These are phyloP conservation scores for Irpex lacteus DNA, from an alignment of 1,284 basidiomycete species.

Conservation along the genomic window DNA sequence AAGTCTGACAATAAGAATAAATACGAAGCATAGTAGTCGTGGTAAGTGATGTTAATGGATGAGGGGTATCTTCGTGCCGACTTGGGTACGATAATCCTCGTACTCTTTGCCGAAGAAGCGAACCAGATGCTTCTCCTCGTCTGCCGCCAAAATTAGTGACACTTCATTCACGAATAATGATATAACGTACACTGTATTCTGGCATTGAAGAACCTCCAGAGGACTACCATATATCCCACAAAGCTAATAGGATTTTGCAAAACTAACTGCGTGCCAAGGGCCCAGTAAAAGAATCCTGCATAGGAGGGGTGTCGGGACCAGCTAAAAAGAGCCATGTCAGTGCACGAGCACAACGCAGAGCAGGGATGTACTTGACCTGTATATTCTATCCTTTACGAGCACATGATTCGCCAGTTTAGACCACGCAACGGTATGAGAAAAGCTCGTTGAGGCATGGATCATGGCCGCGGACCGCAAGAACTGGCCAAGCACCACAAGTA, in stretches of 20 bases:
- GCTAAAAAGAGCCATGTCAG: constrained; percentile 37
- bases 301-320: constrained; percentile 96
- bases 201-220: constrained; percentile 86
- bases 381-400: constrained; percentile 87
- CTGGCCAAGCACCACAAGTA: constrained; percentile 72
- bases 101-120: constrained; percentile 86
- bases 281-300: constrained; percentile 98
- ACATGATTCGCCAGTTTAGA: constrained; percentile 72
- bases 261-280: constrained; percentile 90
- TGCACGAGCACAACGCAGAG: not conserved
- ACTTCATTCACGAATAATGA: not conserved
- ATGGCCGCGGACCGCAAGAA: constrained; percentile 84
- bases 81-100: constrained; percentile 60
- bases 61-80: constrained; percentile 75
- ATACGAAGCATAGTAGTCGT: not conserved
- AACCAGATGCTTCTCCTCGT: constrained; percentile 71
- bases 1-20: not conserved
- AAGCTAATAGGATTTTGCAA: constrained; percentile 86
- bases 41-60: constrained; percentile 37
- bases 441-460: constrained; percentile 93
- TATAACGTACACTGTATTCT: constrained; percentile 71
- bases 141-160: constrained; percentile 35
- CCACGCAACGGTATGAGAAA: constrained; percentile 85
- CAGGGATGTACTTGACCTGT: constrained; percentile 55
- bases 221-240: constrained; percentile 54